A percentile compares a stretch with the other conserved stretches of the same genome.
These are phyloP conservation scores for Starmerella davenportii DNA, from an alignment of 805 yeast genomes.

Conservation along the genomic window DNA sequence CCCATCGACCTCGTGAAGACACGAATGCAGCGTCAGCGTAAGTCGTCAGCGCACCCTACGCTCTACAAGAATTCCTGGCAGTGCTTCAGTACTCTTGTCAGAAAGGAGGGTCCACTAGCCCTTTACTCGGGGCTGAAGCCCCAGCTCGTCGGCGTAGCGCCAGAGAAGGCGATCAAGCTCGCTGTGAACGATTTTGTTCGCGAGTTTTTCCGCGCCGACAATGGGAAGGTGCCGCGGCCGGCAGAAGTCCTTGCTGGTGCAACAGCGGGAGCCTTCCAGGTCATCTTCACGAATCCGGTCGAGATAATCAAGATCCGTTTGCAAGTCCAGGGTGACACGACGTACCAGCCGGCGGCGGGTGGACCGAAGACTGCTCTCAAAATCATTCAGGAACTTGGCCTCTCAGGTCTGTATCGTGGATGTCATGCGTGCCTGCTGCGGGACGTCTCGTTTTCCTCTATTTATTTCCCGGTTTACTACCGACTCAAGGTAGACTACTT, in stretches of 20 bases:
- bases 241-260: constrained; percentile 82
- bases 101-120: constrained; percentile 66
- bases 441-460: constrained; percentile 93
- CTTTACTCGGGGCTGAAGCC: constrained; percentile 86
- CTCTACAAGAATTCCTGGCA: constrained; percentile 67
- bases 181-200: constrained; percentile 85
- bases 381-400: constrained; percentile 62
- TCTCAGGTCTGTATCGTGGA: constrained; percentile 79
- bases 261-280: constrained; percentile 92
- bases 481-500: constrained; percentile 71
- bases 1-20: constrained; percentile 94
- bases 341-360: neutral
- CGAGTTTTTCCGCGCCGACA: constrained; percentile 41
- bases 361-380: constrained; percentile 37
- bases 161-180: constrained; percentile 91
- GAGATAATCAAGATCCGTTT: constrained; percentile 89
- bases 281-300: constrained; percentile 83
- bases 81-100: constrained; percentile 62
- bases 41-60: constrained; percentile 25
- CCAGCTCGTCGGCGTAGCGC: constrained; percentile 92
- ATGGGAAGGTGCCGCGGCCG: constrained; percentile 32
- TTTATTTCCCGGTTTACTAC: constrained; percentile 92
- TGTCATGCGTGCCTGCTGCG: constrained; percentile 78
- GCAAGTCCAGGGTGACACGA: constrained; percentile 72
- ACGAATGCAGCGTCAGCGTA: constrained; percentile 90